Conservation (phyloP, 108 stramenopile genomes). For the Parmales sp. region DNA sequence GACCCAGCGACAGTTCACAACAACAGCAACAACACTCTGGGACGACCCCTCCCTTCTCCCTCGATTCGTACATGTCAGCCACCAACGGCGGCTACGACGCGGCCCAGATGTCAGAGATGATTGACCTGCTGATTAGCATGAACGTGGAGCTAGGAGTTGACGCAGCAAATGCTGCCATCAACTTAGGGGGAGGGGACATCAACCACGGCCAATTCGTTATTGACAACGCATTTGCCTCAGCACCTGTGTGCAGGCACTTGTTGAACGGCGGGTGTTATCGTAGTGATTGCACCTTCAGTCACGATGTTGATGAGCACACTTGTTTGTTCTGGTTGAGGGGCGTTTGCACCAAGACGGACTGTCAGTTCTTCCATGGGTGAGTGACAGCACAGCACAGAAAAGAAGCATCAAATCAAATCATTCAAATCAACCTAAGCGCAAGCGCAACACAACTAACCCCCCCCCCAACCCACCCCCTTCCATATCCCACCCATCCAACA, state of each 20-base stretch:
- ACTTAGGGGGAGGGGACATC: background rate
- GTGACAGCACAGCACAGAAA: no score
- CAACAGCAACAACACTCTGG: no score
- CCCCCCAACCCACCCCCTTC: no score
- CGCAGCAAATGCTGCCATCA: background rate
- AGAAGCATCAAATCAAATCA: no score
- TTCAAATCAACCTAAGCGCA: no score
- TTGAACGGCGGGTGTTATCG: conserved; percentile 1
- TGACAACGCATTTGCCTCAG: background rate
- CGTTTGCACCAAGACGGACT: background rate
- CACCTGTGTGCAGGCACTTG: background rate
- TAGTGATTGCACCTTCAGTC: background rate
- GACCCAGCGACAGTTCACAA: background rate
- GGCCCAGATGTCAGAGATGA: background rate
- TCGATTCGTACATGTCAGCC: background rate
- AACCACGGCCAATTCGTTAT: background rate
- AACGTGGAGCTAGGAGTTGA: background rate
- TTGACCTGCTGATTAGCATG: background rate
- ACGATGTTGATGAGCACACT: background rate
- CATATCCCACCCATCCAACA: no score
- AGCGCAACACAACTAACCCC: no score
- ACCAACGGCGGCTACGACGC: background rate
- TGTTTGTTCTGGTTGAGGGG: conserved; percentile 5
- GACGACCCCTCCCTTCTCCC: background rate
- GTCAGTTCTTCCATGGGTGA: conserved; percentile 8